Evolutionary conservation across 495 filamentous ascomycete genomes (phyloP).

Genomic region (Bathelium albidoporum): DNA sequence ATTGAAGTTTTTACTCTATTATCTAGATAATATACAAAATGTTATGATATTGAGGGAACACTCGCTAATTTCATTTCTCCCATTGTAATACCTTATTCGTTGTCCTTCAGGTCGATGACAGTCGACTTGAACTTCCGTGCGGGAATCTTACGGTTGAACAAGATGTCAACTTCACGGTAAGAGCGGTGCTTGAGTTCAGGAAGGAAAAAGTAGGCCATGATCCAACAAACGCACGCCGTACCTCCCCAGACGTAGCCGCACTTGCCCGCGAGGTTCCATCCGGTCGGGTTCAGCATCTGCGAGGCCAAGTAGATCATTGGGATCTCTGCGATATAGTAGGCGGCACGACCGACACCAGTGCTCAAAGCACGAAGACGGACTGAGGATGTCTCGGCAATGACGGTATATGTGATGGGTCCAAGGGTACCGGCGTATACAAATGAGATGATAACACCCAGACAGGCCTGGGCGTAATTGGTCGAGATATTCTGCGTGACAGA

Average conservation of each 20-base stretch:
- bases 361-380: constrained; percentile 33
- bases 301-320: constrained; percentile 27
- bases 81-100: constrained; percentile 7
- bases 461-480: constrained; percentile 25
- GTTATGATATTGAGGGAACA: background rate
- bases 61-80: background rate
- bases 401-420: constrained; percentile 33
- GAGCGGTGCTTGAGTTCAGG: constrained; percentile 33
- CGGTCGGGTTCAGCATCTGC: constrained; percentile 31
- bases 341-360: constrained; percentile 28
- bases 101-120: constrained; percentile 10
- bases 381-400: constrained; percentile 32
- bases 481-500: constrained; percentile 23
- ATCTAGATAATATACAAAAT: background rate
- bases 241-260: constrained; percentile 33
- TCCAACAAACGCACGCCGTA: constrained; percentile 20
- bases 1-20: background rate
- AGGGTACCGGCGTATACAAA: constrained; percentile 34
- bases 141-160: constrained; percentile 8
- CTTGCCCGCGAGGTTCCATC: constrained; percentile 37
- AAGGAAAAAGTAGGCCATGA: constrained; percentile 34
- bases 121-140: constrained; percentile 13
- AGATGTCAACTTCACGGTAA: constrained; percentile 12
- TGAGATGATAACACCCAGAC: constrained; percentile 34
- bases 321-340: constrained; percentile 29